Evolutionary conservation across 345 rosid species (phyloP).

Genomic region (Adansonia digitata): DNA sequence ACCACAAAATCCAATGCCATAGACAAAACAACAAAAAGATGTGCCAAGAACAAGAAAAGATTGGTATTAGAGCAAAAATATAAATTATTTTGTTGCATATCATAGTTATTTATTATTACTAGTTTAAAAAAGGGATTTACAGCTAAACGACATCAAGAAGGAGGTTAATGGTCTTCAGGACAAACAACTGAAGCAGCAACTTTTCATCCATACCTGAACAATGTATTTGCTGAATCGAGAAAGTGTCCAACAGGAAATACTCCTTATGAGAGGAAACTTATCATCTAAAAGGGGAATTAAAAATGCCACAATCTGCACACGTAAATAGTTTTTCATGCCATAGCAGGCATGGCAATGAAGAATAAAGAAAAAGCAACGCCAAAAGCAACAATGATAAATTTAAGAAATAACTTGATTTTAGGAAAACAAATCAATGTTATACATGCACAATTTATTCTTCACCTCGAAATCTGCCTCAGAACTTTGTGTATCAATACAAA

Average conservation of each 20-base stretch:
- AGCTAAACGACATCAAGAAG: background rate
- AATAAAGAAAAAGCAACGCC: slow-evolving; percentile 7
- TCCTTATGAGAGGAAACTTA: slow-evolving; percentile 87
- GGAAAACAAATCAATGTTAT: background rate
- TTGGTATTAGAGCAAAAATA: background rate
- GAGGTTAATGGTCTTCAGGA: background rate
- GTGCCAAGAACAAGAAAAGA: background rate
- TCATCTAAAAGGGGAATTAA: slow-evolving; percentile 93
- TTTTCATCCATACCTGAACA: slow-evolving; percentile 59
- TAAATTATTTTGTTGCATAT: background rate
- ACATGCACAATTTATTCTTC: background rate
- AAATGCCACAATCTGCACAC: slow-evolving; percentile 77
- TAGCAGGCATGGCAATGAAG: background rate
- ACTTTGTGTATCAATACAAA: background rate
- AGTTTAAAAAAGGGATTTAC: background rate
- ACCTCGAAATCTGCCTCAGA: background rate
- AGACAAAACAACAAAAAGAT: background rate
- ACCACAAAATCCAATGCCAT: slow-evolving; percentile 2
- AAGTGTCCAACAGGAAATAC: slow-evolving; percentile 98
- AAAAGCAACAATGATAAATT: background rate
- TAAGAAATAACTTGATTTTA: background rate
- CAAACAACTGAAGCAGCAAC: background rate
- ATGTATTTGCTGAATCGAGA: slow-evolving; percentile 97
- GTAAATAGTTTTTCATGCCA: slow-evolving; percentile 3
- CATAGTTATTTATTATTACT: background rate